Percentiles rank a stretch among this genome's conserved stretches.
These are phyloP conservation scores for Xerophyta viscosa DNA, from an alignment of 106 monocot genomes.

Conservation along the genomic window DNA sequence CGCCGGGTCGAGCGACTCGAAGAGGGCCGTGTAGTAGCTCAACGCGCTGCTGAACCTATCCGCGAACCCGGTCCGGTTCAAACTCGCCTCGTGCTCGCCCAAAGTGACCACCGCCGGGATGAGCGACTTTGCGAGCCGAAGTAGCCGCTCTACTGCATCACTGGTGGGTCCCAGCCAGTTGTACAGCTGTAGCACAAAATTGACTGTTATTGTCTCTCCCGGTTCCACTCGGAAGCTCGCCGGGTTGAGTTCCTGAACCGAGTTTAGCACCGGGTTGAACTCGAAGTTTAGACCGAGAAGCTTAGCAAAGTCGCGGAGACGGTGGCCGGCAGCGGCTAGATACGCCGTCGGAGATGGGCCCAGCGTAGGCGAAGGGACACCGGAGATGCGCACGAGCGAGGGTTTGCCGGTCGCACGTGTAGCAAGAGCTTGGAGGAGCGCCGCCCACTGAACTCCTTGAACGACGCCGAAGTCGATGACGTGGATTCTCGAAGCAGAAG, in stretches of 20 bases:
- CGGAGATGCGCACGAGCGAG: slow-evolving; percentile 62
- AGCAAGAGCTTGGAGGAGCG: slow-evolving; percentile 85
- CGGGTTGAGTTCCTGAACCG: slow-evolving; percentile 37
- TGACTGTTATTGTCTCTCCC: slow-evolving; percentile 67
- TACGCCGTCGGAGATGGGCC: slow-evolving; percentile 27
- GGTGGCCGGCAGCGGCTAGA: slow-evolving; percentile 59
- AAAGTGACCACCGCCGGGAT: slow-evolving; percentile 71
- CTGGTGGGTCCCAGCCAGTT: slow-evolving; percentile 37
- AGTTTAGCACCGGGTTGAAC: slow-evolving; percentile 61
- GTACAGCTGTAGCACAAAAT: slow-evolving; percentile 93
- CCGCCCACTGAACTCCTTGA: slow-evolving; percentile 93
- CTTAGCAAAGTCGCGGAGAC: slow-evolving; percentile 62
- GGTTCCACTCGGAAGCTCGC: slow-evolving; percentile 39
- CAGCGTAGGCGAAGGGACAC: slow-evolving; percentile 51
- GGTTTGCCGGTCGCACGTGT: slow-evolving; percentile 75
- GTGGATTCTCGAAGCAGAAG: slow-evolving; percentile 57
- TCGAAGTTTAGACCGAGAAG: slow-evolving; percentile 75
- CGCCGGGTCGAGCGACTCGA: slow-evolving; percentile 75
- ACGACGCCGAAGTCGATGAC: slow-evolving; percentile 87
- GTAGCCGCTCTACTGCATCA: slow-evolving; percentile 20
- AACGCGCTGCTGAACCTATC: slow-evolving; percentile 58
- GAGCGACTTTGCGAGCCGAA: slow-evolving; percentile 59
- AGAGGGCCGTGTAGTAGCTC: slow-evolving; percentile 58
- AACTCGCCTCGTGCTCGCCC: slow-evolving; percentile 62
- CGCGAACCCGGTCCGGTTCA: slow-evolving; percentile 44